Base-by-base conservation (phyloP, 441 rosid species). In the Pelargonium myrrhifolium region DNA sequence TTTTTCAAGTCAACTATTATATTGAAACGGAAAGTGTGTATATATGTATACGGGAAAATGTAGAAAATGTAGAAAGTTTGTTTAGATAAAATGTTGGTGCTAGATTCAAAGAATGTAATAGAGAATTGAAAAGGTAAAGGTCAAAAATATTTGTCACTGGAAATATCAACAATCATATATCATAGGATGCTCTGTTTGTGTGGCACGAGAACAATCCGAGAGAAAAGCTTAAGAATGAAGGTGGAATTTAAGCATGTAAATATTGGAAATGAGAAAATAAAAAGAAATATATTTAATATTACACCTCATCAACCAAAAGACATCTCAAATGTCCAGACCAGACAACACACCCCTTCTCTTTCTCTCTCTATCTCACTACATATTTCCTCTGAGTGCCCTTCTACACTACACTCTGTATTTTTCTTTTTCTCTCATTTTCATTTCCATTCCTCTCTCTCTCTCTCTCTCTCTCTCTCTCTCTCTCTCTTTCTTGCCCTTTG, bases 401-500 rank as follows among this genome's bases (percentile, higher is more conserved):
- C 24, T 10, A 15, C 20, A 37, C 63, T 64, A n/a, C n/a, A n/a
- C 62, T 65, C 26, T 3, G 17, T 31, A 18, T 15, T 39, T 53
- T 59, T 43, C 18, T 51, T 12, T 11, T 21, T 43, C 65, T 22
- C 39, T 65, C 45, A 6, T 43, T 24, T 8, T 15, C 67, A 17
- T 22, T 64, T 4, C 17, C 49, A 28, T 28, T 28, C 11, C 43
- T 24, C 68, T 22, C 68, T 14, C 70, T 51, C 66, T 59, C 47
- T 64, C 74, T 69, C 74, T 70, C 68, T 74, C 37, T 71, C 43
- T 24, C 69, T 22, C 68, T 14, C 70, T 51, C 66, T 59, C 45
- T 64, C 74, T 68, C 74, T 69, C 69, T 74, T 31, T 71, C 74
- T 61, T 35, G 72, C 77, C 80, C 78, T 83, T 75, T 58, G 82